Evolutionary conservation across 352 stramenopile species (phyloP).

Genomic region (Phytophthora fragariaefolia): DNA sequence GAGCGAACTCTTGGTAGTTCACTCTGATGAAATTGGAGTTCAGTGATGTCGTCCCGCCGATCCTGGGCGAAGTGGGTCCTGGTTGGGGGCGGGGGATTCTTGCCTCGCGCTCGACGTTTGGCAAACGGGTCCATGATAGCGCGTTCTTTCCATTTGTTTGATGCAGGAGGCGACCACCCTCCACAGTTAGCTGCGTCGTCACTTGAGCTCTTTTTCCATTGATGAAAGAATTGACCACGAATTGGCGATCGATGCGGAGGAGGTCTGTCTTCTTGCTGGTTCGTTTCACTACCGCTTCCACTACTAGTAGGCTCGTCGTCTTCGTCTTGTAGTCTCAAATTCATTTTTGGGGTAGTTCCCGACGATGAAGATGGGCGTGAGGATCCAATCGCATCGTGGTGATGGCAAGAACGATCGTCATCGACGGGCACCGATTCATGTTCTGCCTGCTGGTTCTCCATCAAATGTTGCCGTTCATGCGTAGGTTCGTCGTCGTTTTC

Average conservation of each 20-base stretch:
- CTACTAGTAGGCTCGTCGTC: slow-evolving; percentile 24
- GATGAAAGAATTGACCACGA: slow-evolving; percentile 55
- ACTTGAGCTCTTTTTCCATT: slow-evolving; percentile 53
- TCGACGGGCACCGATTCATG: slow-evolving; percentile 14
- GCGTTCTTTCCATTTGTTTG: slow-evolving; percentile 81
- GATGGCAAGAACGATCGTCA: no score
- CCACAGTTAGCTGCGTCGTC: slow-evolving; percentile 27
- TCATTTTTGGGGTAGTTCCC: background rate
- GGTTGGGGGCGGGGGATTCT: slow-evolving; percentile 1
- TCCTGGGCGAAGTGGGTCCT: slow-evolving; percentile 6
- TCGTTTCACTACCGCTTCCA: slow-evolving; percentile 25
- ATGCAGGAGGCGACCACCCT: slow-evolving; percentile 28
- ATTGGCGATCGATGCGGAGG: slow-evolving; percentile 18
- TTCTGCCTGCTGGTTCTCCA: slow-evolving; percentile 40
- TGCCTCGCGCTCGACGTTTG: slow-evolving; percentile 43
- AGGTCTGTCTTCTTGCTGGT: slow-evolving; percentile 33
- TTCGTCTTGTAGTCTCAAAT: slow-evolving; percentile 3
- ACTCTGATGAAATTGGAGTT: background rate
- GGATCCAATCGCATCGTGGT: no score
- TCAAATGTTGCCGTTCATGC: background rate
- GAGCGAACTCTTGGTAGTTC: slow-evolving; percentile 1
- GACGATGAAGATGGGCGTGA: background rate
- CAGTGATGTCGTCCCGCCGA: background rate
- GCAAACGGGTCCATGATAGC: slow-evolving; percentile 76
- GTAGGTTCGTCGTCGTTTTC: slow-evolving; percentile 18